A percentile compares a stretch with the other conserved stretches of the same genome.
phyloP scores from a whole-genome alignment of 2,329 filamentous ascomycete species.

The Aspergillus proliferans region DNA sequence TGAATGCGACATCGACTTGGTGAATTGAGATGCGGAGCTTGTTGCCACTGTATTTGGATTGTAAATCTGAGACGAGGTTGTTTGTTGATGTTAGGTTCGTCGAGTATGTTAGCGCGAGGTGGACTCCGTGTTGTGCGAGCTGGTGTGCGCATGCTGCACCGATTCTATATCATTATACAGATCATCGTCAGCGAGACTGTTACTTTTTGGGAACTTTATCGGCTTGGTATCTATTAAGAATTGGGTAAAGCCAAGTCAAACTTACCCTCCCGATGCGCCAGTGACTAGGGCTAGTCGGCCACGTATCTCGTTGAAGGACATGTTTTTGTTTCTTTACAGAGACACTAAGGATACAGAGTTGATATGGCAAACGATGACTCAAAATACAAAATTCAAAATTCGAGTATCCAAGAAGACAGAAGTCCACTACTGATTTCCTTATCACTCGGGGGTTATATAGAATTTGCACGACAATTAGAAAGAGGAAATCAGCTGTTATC shows the following conservation, averaged over 20 bases:
- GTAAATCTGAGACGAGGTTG: constrained; percentile 39
- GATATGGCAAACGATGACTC: no score
- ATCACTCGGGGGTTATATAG: no score
- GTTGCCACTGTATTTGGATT: constrained; percentile 20
- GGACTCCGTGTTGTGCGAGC: constrained; percentile 46
- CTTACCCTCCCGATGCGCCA: constrained; percentile 56
- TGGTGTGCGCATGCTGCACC: constrained; percentile 53
- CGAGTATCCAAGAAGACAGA: no score
- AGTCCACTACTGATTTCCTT: no score
- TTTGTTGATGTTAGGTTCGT: constrained; percentile 45
- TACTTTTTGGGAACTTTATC: no score
- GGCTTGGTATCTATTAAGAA: constrained; percentile 3
- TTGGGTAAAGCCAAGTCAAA: background rate
- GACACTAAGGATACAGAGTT: no score
- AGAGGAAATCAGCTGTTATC: no score
- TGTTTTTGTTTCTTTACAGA: background rate
- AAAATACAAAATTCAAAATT: no score
- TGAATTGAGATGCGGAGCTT: constrained; percentile 47
- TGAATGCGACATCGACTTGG: constrained; percentile 52
- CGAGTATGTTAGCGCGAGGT: constrained; percentile 56
- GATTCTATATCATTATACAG: constrained; percentile 41
- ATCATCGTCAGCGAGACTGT: no score
- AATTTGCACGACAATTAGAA: no score
- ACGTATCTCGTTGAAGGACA: constrained; percentile 40
- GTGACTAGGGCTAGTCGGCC: constrained; percentile 55